These are phyloP conservation scores for Malus hybrid DNA, from an alignment of 331 rosid species.

Conservation along the genomic window DNA sequence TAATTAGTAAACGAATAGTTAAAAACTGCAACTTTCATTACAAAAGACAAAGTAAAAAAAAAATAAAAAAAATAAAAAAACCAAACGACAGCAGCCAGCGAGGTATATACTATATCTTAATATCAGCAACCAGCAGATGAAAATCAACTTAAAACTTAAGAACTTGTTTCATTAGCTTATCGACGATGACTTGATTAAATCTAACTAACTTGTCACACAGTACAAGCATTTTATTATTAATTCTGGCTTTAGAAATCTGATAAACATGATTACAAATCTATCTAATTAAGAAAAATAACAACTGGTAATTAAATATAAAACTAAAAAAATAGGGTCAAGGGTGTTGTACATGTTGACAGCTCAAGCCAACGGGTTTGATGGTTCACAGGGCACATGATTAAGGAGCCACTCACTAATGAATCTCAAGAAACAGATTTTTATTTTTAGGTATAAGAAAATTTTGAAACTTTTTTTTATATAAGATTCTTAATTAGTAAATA, in stretches of 20 bases:
- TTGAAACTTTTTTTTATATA: not conserved
- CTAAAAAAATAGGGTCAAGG: not conserved
- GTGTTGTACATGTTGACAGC: conserved; percentile 16
- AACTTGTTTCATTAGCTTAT: not conserved
- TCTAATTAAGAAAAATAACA: not conserved
- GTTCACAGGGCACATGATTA: not conserved
- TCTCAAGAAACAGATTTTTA: not conserved
- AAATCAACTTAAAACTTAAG: not conserved
- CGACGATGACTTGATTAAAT: not conserved
- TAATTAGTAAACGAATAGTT: not conserved
- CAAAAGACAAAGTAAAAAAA: not conserved
- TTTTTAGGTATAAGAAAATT: not conserved
- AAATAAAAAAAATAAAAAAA: too few relatives aligned
- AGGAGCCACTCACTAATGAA: conserved; percentile 3
- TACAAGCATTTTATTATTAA: not conserved
- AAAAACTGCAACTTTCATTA: not conserved
- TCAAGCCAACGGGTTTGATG: not conserved
- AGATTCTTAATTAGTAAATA: not conserved
- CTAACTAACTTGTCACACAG: not conserved
- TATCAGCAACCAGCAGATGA: not conserved
- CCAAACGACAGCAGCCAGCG: not conserved
- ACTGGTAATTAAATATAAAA: not conserved
- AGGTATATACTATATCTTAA: not conserved
- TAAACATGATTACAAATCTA: conserved; percentile 1
- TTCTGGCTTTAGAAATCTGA: not conserved